phyloP scores from a whole-genome alignment of 2,329 filamentous ascomycete species.

The Colletotrichum tropicale region DNA sequence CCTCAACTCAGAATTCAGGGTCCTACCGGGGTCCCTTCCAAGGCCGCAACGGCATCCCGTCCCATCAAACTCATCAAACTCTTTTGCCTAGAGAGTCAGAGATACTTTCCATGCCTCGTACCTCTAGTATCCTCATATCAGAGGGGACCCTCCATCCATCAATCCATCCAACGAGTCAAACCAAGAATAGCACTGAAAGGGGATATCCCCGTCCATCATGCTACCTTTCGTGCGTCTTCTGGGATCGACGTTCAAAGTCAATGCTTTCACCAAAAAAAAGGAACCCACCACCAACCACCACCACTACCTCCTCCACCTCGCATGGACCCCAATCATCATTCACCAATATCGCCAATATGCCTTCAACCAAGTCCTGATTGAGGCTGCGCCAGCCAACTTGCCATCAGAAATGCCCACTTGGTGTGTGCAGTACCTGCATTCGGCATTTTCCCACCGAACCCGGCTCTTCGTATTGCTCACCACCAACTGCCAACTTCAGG shows the following conservation, averaged over 20 bases:
- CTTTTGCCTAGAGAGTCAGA: not conserved
- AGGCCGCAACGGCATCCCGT: not conserved
- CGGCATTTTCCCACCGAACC: not conserved
- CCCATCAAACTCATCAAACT: not conserved
- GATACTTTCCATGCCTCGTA: slow-evolving; percentile 2
- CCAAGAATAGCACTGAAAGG: not conserved
- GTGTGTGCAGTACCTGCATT: slow-evolving; percentile 14
- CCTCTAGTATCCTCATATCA: slow-evolving; percentile 4
- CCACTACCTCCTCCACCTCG: not conserved
- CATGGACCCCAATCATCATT: not conserved
- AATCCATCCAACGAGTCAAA: not conserved
- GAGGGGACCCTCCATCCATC: not conserved
- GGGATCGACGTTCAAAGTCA: not conserved
- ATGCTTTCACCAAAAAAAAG: not conserved
- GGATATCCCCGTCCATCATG: not conserved
- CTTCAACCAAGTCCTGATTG: not conserved
- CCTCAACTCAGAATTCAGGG: not conserved
- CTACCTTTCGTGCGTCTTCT: not conserved
- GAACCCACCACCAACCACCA: not conserved
- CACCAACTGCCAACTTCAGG: slow-evolving; percentile 13
- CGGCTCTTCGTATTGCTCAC: slow-evolving; percentile 8
- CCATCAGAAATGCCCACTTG: not conserved
- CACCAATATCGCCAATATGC: not conserved
- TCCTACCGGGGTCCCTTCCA: not conserved
- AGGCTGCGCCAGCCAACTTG: not conserved